Percentiles rank a stretch among this genome's conserved stretches.
Evolutionary conservation across 1,139 yeast species (phyloP).

Genomic region (Yamadazyma blattariae): DNA sequence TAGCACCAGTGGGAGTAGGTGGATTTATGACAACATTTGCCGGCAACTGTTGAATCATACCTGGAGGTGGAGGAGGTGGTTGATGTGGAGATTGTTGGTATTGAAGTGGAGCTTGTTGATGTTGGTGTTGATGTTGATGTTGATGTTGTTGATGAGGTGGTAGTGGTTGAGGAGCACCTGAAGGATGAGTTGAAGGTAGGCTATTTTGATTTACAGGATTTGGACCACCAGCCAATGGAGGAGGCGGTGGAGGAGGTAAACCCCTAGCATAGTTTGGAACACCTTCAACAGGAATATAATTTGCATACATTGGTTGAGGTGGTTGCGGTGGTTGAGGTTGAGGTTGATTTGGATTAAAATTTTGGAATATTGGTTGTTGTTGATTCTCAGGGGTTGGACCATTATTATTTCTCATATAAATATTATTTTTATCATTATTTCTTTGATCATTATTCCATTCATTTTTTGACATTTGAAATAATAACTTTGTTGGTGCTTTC

Average conservation of each 20-base stretch:
- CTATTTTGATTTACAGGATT: too few species aligned
- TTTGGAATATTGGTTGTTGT: slow-evolving; percentile 3
- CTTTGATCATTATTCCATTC: not conserved
- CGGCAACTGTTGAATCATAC: not conserved
- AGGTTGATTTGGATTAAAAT: slow-evolving; percentile 2
- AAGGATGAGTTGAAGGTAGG: too few species aligned
- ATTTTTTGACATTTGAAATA: slow-evolving; percentile 3
- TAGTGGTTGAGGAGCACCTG: too few species aligned
- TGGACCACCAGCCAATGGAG: too few species aligned
- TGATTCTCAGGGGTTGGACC: too few species aligned
- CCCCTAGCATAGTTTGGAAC: too few species aligned
- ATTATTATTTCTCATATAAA: too few species aligned
- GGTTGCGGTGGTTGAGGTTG: slow-evolving; percentile 1
- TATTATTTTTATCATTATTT: not conserved
- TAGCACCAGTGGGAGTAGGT: not conserved
- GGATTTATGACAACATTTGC: not conserved
- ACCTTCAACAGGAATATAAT: not conserved
- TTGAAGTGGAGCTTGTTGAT: too few species aligned
- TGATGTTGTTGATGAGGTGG: too few species aligned
- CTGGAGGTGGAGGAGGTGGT: not conserved
- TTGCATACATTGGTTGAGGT: not conserved
- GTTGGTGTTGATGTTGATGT: too few species aligned
- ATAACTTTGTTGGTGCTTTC: too few species aligned
- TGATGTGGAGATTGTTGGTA: not conserved
- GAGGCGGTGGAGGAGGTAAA: too few species aligned